Conservation (phyloP, 129 eudicot species). For the Flaveria brownii region DNA sequence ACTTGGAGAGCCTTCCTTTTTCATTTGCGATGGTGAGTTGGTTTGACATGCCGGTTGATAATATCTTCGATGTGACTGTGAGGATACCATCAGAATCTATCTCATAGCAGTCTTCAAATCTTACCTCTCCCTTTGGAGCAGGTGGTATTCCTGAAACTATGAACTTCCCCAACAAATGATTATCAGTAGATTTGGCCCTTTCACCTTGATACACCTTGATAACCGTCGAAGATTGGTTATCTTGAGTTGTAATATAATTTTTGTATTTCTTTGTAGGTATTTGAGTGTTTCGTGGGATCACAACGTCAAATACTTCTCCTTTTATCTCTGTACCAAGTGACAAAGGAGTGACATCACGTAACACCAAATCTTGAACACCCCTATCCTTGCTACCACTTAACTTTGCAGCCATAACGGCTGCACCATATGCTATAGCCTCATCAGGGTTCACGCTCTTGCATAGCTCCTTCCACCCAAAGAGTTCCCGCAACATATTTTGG, state of each 20-base stretch:
- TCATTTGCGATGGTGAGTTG: slow-evolving; percentile 4
- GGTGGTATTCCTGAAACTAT: slow-evolving; percentile 11
- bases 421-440: slow-evolving; percentile 29
- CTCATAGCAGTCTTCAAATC: slow-evolving; percentile 7
- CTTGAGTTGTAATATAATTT: neutral
- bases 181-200: slow-evolving; percentile 13
- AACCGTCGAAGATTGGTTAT: neutral
- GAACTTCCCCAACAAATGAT: slow-evolving; percentile 24
- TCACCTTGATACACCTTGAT: slow-evolving; percentile 26
- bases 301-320: neutral
- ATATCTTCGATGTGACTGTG: slow-evolving; percentile 11
- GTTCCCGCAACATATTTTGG: slow-evolving; percentile 22
- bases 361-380: neutral
- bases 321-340: slow-evolving; percentile 18
- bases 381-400: slow-evolving; percentile 13
- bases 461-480: slow-evolving; percentile 20
- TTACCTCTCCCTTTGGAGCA: slow-evolving; percentile 9
- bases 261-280: slow-evolving; percentile 14
- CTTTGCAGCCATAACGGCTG: slow-evolving; percentile 24
- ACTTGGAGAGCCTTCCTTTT: slow-evolving; percentile 23
- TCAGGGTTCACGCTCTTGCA: slow-evolving; percentile 28
- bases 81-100: slow-evolving; percentile 26
- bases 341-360: slow-evolving; percentile 23
- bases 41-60: slow-evolving; percentile 10
- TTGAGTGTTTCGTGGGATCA: slow-evolving; percentile 29